These are phyloP conservation scores for Nakaseomyces delphensis DNA, from an alignment of 1,139 yeast species.

Conservation along the genomic window DNA sequence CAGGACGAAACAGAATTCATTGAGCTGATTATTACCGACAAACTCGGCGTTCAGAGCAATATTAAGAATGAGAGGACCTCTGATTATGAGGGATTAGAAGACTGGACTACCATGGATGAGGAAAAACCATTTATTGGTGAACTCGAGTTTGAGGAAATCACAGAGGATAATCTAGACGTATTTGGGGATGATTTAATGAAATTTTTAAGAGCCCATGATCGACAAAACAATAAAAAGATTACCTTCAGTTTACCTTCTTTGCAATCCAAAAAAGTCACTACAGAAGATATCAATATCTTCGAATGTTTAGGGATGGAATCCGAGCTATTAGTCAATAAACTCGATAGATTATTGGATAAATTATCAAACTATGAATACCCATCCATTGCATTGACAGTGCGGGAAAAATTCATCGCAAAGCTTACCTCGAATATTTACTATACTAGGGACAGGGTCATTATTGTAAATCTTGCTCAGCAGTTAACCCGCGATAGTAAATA, in stretches of 20 bases:
- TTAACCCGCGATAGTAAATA: not conserved
- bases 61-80: constrained; percentile 9
- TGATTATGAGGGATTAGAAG: constrained; percentile 3
- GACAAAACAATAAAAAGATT: constrained; percentile 12
- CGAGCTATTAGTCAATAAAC: constrained; percentile 19
- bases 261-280: constrained; percentile 5
- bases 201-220: constrained; percentile 10
- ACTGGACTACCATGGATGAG: constrained; percentile 4
- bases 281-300: constrained; percentile 11
- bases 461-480: not conserved
- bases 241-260: constrained; percentile 9
- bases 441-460: not conserved
- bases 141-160: constrained; percentile 29
- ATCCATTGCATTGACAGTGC: constrained; percentile 15
- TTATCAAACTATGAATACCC: constrained; percentile 27
- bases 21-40: constrained; percentile 35
- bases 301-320: constrained; percentile 23
- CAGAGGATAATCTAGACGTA: constrained; percentile 26
- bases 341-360: constrained; percentile 18
- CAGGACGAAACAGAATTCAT: constrained; percentile 50
- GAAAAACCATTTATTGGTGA: constrained; percentile 23
- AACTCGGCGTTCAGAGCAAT: constrained; percentile 8
- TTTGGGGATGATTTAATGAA: constrained; percentile 28
- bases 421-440: constrained; percentile 1
- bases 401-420: constrained; percentile 13